Evolutionary conservation across 2,329 filamentous ascomycete species (phyloP).

Genomic region (Aspergillus quadrilineatus): DNA sequence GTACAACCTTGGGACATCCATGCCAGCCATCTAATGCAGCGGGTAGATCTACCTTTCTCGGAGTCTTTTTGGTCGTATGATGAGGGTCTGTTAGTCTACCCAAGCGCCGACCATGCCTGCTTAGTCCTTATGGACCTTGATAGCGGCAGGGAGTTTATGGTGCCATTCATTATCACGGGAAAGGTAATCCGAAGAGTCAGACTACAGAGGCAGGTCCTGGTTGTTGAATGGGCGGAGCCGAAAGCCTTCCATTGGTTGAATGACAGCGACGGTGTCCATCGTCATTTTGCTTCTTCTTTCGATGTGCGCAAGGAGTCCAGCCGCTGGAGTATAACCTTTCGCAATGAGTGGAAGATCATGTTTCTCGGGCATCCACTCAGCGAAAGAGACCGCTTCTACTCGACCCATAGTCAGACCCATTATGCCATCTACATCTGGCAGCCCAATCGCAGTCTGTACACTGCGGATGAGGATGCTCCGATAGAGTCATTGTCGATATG

Average conservation of each 20-base stretch:
- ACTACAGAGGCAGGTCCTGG: slow-evolving; percentile 54
- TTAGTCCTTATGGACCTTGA: slow-evolving; percentile 53
- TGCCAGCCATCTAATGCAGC: slow-evolving; percentile 34
- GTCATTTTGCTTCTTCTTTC: slow-evolving; percentile 62
- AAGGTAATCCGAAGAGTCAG: slow-evolving; percentile 58
- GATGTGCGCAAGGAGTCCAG: slow-evolving; percentile 41
- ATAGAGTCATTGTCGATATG: slow-evolving; percentile 60
- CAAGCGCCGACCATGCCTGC: slow-evolving; percentile 35
- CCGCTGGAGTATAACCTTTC: slow-evolving; percentile 50
- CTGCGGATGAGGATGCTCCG: slow-evolving; percentile 54
- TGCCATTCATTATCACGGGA: slow-evolving; percentile 53
- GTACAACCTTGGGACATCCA: slow-evolving; percentile 45
- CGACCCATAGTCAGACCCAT: slow-evolving; percentile 58
- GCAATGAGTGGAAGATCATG: slow-evolving; percentile 62
- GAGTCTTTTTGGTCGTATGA: slow-evolving; percentile 56
- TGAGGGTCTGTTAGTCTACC: slow-evolving; percentile 59
- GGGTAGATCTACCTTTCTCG: slow-evolving; percentile 36
- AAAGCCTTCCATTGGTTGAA: slow-evolving; percentile 54
- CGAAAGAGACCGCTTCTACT: slow-evolving; percentile 62
- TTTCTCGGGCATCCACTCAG: slow-evolving; percentile 57
- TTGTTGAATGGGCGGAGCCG: slow-evolving; percentile 63
- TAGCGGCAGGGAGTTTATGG: slow-evolving; percentile 40
- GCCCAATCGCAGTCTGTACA: slow-evolving; percentile 55
- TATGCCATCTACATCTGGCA: slow-evolving; percentile 65
- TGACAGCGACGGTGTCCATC: slow-evolving; percentile 52